phyloP scores from a whole-genome alignment of 805 yeast species.

The Candida easanensis region DNA sequence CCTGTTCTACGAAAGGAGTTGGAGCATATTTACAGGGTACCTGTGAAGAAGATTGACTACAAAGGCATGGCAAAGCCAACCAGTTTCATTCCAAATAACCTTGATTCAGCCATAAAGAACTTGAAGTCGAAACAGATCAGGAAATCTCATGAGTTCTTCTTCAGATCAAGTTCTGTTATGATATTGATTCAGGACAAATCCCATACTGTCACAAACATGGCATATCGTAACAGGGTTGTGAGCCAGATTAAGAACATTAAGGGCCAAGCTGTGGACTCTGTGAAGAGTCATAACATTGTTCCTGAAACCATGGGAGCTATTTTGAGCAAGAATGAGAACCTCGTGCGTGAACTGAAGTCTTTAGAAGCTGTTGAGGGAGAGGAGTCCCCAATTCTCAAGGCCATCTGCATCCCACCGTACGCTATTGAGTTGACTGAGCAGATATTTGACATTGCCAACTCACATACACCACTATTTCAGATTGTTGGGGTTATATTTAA shows the following conservation, averaged over 20 bases:
- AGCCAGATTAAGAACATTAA: conserved; percentile 5
- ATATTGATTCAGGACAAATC: conserved; percentile 12
- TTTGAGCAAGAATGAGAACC: conserved; percentile 5
- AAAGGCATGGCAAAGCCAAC: conserved; percentile 3
- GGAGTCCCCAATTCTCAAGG: conserved; percentile 6
- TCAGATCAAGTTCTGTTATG: conserved; percentile 7
- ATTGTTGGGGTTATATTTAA: conserved; percentile 10
- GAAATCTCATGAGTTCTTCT: conserved; percentile 3
- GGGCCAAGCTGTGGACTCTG: conserved; percentile 1
- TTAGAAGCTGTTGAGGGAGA: neutral
- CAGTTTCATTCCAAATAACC: conserved; percentile 5
- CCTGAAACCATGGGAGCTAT: conserved; percentile 2
- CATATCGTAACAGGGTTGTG: conserved; percentile 8
- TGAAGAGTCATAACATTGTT: conserved; percentile 10
- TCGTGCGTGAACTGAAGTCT: conserved; percentile 1
- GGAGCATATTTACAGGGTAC: conserved; percentile 7
- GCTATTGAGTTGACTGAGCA: conserved; percentile 7
- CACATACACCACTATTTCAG: conserved; percentile 6
- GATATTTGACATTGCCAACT: conserved; percentile 9
- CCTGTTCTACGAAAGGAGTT: conserved; percentile 14
- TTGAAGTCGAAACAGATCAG: conserved; percentile 7
- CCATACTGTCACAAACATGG: conserved; percentile 11
- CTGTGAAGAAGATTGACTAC: conserved; percentile 5
- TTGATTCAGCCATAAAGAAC: conserved; percentile 8
- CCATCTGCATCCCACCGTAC: conserved; percentile 17